Percentiles rank a stretch among this genome's conserved stretches.
Evolutionary conservation across 768 basidiomycete species (phyloP).

Genomic region (Leucocoprinus leucothites): DNA sequence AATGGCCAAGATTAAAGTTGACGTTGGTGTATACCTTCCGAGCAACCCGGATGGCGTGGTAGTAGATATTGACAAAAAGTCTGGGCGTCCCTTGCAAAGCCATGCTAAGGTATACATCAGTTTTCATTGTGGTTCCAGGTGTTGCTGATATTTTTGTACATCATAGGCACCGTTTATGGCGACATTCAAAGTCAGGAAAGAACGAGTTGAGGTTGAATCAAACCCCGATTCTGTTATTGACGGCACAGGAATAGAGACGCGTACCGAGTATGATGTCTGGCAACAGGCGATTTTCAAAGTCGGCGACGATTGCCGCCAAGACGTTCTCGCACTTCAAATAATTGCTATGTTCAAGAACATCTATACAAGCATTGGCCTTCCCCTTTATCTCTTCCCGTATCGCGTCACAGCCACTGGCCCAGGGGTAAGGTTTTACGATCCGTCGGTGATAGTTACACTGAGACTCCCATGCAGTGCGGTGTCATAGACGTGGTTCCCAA

Average conservation of each 20-base stretch:
- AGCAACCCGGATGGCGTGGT: conserved; percentile 97
- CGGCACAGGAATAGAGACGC: conserved; percentile 52
- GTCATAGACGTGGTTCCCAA: conserved; percentile 99
- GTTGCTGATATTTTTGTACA: too few relatives aligned
- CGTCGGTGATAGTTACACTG: neutral
- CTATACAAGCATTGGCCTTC: conserved; percentile 84
- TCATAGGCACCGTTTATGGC: conserved; percentile 99
- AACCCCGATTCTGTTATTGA: conserved; percentile 76
- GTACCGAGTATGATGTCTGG: conserved; percentile 83
- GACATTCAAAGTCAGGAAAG: conserved; percentile 96
- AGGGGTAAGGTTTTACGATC: conserved; percentile 59
- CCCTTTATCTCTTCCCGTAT: conserved; percentile 92
- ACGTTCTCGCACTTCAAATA: conserved; percentile 93
- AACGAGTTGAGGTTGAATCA: conserved; percentile 60
- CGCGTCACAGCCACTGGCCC: conserved; percentile 96
- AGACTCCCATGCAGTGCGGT: conserved; percentile 62
- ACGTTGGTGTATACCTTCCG: conserved; percentile 95
- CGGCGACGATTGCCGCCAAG: conserved; percentile 98
- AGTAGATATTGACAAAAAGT: conserved; percentile 96
- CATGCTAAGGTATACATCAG: conserved; percentile 79
- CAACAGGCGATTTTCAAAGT: conserved; percentile 99
- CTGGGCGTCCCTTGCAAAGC: conserved; percentile 92
- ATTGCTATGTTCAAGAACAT: conserved; percentile 99
- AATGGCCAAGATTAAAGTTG: conserved; percentile 93
- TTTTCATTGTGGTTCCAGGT: too few relatives aligned